phyloP scores from a whole-genome alignment of 345 rosid genomes.

The Dimocarpus longan region DNA sequence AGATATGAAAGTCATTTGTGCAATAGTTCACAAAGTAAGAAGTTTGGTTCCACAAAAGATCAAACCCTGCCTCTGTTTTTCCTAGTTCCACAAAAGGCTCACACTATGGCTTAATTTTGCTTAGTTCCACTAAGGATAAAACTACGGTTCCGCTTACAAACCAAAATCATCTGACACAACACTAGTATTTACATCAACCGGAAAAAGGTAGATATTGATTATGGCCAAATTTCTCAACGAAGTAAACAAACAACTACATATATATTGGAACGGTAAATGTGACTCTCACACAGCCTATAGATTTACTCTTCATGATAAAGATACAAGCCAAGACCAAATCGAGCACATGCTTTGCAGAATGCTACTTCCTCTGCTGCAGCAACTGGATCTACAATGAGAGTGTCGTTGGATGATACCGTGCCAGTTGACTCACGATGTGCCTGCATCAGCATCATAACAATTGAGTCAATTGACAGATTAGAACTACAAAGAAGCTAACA shows the following conservation, averaged over 20 bases:
- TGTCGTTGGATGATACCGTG: constrained; percentile 56
- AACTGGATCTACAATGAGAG: constrained; percentile 61
- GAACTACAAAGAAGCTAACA: background rate
- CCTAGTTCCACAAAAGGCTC: background rate
- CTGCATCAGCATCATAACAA: constrained; percentile 37
- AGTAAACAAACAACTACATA: background rate
- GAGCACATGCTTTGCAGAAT: constrained; percentile 93
- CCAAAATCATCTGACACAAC: background rate
- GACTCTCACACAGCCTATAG: constrained; percentile 8
- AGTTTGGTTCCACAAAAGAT: constrained; percentile 5
- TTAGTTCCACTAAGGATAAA: background rate
- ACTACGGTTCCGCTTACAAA: background rate
- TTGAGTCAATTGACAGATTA: background rate
- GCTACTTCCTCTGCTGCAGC: constrained; percentile 96
- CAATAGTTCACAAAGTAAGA: background rate
- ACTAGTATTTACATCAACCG: constrained; percentile 28
- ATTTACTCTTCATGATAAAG: constrained; percentile 78
- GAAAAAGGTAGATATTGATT: background rate
- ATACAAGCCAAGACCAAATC: constrained; percentile 94
- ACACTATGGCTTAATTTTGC: background rate
- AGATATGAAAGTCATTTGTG: background rate
- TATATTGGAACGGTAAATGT: constrained; percentile 1
- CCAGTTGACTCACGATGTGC: constrained; percentile 95
- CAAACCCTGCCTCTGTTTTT: background rate
- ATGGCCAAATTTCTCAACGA: constrained; percentile 15